Conservation (phyloP, 306 rosid genomes). For the Fragaria iinumae region DNA sequence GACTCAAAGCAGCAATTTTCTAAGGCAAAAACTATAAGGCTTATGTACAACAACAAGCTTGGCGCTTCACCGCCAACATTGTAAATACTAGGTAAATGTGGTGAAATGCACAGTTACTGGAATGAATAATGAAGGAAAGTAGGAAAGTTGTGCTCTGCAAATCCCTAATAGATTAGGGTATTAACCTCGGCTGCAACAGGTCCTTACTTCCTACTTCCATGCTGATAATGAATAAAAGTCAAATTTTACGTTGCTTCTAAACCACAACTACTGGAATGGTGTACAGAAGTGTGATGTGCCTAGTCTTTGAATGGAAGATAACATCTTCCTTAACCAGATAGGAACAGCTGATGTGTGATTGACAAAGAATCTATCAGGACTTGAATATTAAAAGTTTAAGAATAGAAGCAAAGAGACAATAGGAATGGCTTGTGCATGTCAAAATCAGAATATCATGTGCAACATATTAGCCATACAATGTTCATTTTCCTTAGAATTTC, state of each 20-base stretch:
- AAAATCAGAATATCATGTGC: not conserved
- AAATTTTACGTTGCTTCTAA: not conserved
- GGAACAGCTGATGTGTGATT: not conserved
- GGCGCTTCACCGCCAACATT: slow-evolving; percentile 16
- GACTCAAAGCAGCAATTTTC: slow-evolving; percentile 40
- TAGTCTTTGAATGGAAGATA: not conserved
- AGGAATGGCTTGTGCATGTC: not conserved
- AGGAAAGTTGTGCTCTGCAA: not conserved
- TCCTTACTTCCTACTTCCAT: not conserved
- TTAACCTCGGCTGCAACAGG: not conserved
- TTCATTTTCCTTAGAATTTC: not conserved
- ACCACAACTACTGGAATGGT: not conserved
- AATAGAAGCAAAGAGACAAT: not conserved
- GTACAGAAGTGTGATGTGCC: not conserved
- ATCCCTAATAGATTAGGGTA: not conserved
- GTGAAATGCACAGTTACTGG: slow-evolving; percentile 6
- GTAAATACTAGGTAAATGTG: slow-evolving; percentile 3
- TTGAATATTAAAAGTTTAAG: not conserved
- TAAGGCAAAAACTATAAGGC: slow-evolving; percentile 3
- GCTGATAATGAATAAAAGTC: not conserved
- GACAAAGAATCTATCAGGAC: not conserved
- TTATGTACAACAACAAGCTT: not conserved
- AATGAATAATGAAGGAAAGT: not conserved
- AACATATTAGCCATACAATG: not conserved
- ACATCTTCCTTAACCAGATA: not conserved